phyloP scores from a whole-genome alignment of 768 basidiomycete species.

The Boletellus emodensis region DNA sequence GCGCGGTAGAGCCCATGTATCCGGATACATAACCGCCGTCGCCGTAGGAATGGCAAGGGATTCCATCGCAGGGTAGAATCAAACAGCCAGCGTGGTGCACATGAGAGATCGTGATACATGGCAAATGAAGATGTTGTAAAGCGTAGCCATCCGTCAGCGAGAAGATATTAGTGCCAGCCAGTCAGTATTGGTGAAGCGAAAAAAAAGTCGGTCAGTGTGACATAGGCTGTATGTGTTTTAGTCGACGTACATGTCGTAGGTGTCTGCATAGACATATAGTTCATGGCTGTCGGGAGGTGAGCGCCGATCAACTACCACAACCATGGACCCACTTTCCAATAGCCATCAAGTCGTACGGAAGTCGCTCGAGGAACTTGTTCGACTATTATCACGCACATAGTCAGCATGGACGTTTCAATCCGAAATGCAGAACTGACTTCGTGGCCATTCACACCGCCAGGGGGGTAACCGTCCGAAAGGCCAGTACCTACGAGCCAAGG shows the following conservation, averaged over 20 bases:
- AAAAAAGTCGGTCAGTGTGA: constrained; percentile 3
- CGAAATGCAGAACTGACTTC: constrained; percentile 42
- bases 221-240: not conserved
- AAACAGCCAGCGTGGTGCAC: too few relatives aligned
- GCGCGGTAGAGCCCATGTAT: too few relatives aligned
- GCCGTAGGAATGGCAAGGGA: too few relatives aligned
- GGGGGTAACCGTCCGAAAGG: constrained; percentile 68
- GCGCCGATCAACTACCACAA: not conserved
- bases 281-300: constrained; percentile 55
- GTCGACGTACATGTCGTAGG: constrained; percentile 56
- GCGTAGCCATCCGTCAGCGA: too few relatives aligned
- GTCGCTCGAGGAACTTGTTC: constrained; percentile 66
- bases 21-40: too few relatives aligned
- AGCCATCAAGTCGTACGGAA: constrained; percentile 79
- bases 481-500: constrained; percentile 56
- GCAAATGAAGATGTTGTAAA: too few relatives aligned
- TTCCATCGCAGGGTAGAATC: too few relatives aligned
- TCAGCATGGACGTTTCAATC: not conserved
- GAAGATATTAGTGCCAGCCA: too few relatives aligned
- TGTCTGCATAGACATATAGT: constrained; percentile 65
- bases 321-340: constrained; percentile 71
- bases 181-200: too few relatives aligned
- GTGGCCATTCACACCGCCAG: constrained; percentile 68
- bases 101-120: too few relatives aligned
- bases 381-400: constrained; percentile 37